These are phyloP conservation scores for Fusarium torulosum DNA, from an alignment of 2,329 filamentous ascomycete genomes.

Conservation along the genomic window DNA sequence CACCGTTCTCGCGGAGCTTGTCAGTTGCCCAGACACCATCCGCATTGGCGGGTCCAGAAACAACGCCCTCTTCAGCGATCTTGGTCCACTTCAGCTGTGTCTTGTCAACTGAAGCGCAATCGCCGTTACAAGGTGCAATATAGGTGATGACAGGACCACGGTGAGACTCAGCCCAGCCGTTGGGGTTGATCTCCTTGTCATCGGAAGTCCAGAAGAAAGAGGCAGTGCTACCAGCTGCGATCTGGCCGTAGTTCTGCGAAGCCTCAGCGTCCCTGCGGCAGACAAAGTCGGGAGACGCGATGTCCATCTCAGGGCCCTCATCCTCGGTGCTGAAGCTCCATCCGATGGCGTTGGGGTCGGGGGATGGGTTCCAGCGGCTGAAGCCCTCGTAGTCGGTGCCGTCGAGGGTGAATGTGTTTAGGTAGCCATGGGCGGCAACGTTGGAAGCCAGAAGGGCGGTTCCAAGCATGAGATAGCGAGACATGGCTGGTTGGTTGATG, in stretches of 20 bases:
- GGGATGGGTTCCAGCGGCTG: constrained; percentile 47
- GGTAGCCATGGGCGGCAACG: constrained; percentile 44
- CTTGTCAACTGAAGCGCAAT: constrained; percentile 52
- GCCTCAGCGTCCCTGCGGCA: constrained; percentile 58
- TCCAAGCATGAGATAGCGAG: constrained; percentile 20
- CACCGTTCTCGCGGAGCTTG: constrained; percentile 61
- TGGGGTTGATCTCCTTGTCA: constrained; percentile 49
- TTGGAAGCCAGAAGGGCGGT: constrained; percentile 38
- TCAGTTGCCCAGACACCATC: constrained; percentile 55
- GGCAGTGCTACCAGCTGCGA: constrained; percentile 56
- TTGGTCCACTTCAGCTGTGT: constrained; percentile 53
- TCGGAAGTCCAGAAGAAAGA: constrained; percentile 56
- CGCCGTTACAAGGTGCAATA: constrained; percentile 56
- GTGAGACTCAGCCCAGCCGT: constrained; percentile 50
- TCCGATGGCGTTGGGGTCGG: constrained; percentile 52
- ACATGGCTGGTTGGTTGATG: constrained; percentile 18
- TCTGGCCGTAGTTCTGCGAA: constrained; percentile 53
- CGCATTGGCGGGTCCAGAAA: constrained; percentile 50
- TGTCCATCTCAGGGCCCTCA: constrained; percentile 62
- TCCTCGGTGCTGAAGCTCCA: constrained; percentile 59
- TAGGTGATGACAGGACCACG: constrained; percentile 57
- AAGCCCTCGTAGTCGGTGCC: constrained; percentile 54
- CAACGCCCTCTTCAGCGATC: constrained; percentile 51
- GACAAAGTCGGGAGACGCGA: constrained; percentile 57
- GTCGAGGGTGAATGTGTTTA: constrained; percentile 42